phyloP scores from a whole-genome alignment of 208 protist species.

The Crithidia acanthocephali region DNA sequence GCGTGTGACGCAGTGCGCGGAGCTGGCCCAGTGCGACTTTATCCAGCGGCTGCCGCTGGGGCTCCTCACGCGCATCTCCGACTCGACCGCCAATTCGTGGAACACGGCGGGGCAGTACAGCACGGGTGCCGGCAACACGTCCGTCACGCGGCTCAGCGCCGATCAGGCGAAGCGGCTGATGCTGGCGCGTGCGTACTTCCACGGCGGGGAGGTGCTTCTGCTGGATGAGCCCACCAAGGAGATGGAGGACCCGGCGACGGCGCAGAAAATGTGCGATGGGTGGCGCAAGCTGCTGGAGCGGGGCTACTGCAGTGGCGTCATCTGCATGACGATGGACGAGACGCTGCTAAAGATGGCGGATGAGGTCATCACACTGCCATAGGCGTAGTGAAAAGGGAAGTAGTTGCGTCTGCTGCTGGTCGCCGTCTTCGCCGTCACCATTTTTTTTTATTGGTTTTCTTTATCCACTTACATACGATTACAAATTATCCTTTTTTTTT shows the following conservation, averaged over 20 bases:
- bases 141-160: constrained; percentile 44
- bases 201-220: constrained; percentile 59
- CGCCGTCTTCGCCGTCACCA: too few species aligned
- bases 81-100: constrained; percentile 28
- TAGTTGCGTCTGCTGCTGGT: too few species aligned
- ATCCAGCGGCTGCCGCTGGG: constrained; percentile 55
- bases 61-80: constrained; percentile 53
- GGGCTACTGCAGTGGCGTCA: constrained; percentile 34
- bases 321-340: constrained; percentile 42
- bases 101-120: constrained; percentile 20
- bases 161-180: constrained; percentile 72
- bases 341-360: constrained; percentile 38
- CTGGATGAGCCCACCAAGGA: constrained; percentile 74
- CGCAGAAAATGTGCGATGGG: constrained; percentile 24
- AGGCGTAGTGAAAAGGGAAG: neutral
- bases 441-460: too few species aligned
- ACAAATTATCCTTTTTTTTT: too few species aligned
- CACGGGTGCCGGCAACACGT: constrained; percentile 23
- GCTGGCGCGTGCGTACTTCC: constrained; percentile 73
- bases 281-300: constrained; percentile 42
- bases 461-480: too few species aligned
- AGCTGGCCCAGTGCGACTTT: constrained; percentile 58
- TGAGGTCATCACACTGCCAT: constrained; percentile 35
- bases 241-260: constrained; percentile 43
- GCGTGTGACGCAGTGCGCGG: constrained; percentile 40